phyloP scores from a whole-genome alignment of 2,329 filamentous ascomycete species.

The Epichloe hybrida region DNA sequence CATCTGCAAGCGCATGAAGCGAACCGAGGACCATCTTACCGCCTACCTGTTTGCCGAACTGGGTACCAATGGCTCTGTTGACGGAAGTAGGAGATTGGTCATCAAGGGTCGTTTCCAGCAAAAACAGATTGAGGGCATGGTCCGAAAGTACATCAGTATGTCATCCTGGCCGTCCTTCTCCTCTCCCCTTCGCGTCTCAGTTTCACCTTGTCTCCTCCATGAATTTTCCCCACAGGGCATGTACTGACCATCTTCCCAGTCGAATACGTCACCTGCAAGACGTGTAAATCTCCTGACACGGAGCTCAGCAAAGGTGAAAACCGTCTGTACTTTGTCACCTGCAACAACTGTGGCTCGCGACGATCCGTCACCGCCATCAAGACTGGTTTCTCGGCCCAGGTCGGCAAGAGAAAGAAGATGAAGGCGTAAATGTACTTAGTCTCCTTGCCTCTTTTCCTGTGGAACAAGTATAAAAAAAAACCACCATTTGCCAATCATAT shows the following conservation, averaged over 20 bases:
- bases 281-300: conserved; percentile 86
- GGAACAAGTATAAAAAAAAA: neutral
- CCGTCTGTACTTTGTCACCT: conserved; percentile 96
- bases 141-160: conserved; percentile 87
- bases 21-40: conserved; percentile 93
- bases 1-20: conserved; percentile 99
- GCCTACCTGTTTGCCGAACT: conserved; percentile 95
- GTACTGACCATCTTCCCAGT: conserved; percentile 30
- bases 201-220: neutral
- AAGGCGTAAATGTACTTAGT: conserved; percentile 46
- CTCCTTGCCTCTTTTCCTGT: neutral
- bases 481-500: neutral
- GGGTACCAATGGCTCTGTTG: conserved; percentile 91
- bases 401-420: conserved; percentile 96
- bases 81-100: conserved; percentile 81
- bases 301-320: conserved; percentile 98
- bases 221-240: neutral
- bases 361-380: conserved; percentile 96
- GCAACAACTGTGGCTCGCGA: conserved; percentile 69
- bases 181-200: neutral
- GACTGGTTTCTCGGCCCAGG: conserved; percentile 98
- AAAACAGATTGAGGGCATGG: conserved; percentile 96
- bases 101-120: conserved; percentile 99
- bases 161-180: conserved; percentile 10
- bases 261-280: conserved; percentile 99